Conservation (phyloP, 2,329 filamentous ascomycete species). For the Sclerotinia minor region DNA sequence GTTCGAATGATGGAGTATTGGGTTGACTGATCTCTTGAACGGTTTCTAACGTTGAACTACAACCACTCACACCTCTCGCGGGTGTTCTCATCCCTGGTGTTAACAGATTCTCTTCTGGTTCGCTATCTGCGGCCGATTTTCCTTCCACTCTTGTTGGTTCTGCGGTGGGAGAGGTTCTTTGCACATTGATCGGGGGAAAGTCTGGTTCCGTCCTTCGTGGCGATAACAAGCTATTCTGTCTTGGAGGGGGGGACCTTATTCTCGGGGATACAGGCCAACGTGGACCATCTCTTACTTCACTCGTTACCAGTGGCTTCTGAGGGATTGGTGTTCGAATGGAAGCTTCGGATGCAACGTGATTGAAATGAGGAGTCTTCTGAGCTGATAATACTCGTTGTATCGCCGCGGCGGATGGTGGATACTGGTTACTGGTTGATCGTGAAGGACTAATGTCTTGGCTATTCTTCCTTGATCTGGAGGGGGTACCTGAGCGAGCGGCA, state of each 20-base stretch:
- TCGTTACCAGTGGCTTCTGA: slow-evolving; percentile 57
- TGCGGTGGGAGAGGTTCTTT: slow-evolving; percentile 47
- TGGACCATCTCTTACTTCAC: slow-evolving; percentile 56
- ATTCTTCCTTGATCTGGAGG: slow-evolving; percentile 62
- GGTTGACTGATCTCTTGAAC: slow-evolving; percentile 87
- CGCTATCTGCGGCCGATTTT: slow-evolving; percentile 32
- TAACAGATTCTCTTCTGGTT: slow-evolving; percentile 37
- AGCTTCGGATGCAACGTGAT: slow-evolving; percentile 60
- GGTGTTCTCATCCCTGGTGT: slow-evolving; percentile 58
- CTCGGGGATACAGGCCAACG: slow-evolving; percentile 78
- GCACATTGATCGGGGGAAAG: slow-evolving; percentile 54
- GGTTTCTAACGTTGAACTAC: slow-evolving; percentile 72
- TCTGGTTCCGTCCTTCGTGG: slow-evolving; percentile 53
- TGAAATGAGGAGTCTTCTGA: slow-evolving; percentile 62
- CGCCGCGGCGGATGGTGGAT: slow-evolving; percentile 61
- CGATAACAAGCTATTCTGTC: slow-evolving; percentile 49
- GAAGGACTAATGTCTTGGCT: slow-evolving; percentile 67
- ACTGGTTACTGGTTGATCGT: slow-evolving; percentile 51
- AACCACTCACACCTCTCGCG: slow-evolving; percentile 58
- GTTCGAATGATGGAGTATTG: slow-evolving; percentile 60
- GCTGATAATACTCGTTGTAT: slow-evolving; percentile 69
- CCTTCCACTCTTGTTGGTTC: slow-evolving; percentile 45
- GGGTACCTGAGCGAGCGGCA: slow-evolving; percentile 36
- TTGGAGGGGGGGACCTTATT: slow-evolving; percentile 73
- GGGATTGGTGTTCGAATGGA: slow-evolving; percentile 62